phyloP scores from a whole-genome alignment of 2,329 filamentous ascomycete genomes.

The Alternaria rosae region DNA sequence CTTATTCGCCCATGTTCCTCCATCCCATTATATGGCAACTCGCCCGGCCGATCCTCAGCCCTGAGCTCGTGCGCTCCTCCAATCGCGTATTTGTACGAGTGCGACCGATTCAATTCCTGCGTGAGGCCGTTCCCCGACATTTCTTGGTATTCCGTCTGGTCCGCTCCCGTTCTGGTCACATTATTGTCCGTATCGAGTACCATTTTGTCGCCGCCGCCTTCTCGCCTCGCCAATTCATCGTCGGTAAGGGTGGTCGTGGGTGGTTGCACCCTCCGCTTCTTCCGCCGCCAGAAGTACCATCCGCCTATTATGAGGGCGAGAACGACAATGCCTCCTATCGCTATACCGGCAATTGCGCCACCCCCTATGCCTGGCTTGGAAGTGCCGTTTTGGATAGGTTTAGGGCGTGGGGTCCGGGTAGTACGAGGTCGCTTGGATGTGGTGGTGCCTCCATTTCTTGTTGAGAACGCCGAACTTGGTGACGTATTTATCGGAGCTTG shows the following conservation, averaged over 20 bases:
- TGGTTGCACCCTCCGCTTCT: not conserved
- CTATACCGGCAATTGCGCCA: not conserved
- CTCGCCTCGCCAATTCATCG: not conserved
- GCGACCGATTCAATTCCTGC: not conserved
- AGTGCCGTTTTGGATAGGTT: rapidly evolving
- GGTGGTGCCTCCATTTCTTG: rapidly evolving
- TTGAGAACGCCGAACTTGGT: not conserved
- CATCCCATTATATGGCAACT: not conserved
- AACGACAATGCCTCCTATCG: not conserved
- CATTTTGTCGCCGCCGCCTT: not conserved
- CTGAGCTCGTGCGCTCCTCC: not conserved
- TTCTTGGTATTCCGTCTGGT: not conserved
- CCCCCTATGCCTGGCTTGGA: not conserved
- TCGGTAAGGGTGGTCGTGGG: not conserved
- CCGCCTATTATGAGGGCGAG: not conserved
- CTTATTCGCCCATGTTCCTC: not conserved
- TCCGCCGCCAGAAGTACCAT: not conserved
- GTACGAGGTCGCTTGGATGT: not conserved
- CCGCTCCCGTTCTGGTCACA: too few relatives aligned
- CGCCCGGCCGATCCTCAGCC: not conserved
- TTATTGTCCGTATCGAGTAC: too few relatives aligned
- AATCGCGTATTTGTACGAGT: not conserved
- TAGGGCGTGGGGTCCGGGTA: not conserved
- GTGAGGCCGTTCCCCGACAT: not conserved
- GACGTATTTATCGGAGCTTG: too few relatives aligned